Evolutionary conservation across 2,329 filamentous ascomycete species (phyloP), one percentile per base, ranked within the genome.

Genomic region (Thyridium curvatum): DNA sequence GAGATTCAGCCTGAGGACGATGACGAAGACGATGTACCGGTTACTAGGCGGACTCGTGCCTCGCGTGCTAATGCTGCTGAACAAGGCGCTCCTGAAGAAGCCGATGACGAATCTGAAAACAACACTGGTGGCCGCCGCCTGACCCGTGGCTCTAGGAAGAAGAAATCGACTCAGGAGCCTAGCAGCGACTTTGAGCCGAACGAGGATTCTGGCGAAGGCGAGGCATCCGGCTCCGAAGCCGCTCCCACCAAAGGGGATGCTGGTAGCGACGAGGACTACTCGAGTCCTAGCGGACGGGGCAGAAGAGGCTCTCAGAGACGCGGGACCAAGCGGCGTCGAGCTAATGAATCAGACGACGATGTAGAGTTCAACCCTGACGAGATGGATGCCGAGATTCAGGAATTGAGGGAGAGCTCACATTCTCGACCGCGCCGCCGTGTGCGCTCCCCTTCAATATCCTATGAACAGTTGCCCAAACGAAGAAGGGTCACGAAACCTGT

Each of bases 401-500:
- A 84, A 42, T 65, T 84, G 34, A 66, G 70, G 35, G 64, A 74
- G 47, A 71, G 69, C 40, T 77, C 75, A 7, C 66, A 68, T 29
- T 64, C 71, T 13, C 68, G 74, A 2, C 52, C 52, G 18, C 69
- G 74, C 40, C 61, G 74, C 47, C 62, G 66, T 43, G 52, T 74
- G 47, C 67, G 77, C 48, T 72, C 77, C 14, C 64, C 73, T 41
- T 62, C 74, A 49, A 71, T 85, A 48, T 61, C 78, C 36, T 74
- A 84, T 54, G 69, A 85, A 62, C 62, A 77, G 47, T 66, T 61
- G 8, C 61, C 66, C 15, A 69, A 69, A 39, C 70, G 74, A 34
- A 68, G 74, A 31, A 72, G 77, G 18, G 66, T 69, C 38, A 67
- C 78, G 28, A 82, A 84, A 48, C 73, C 77, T 35, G 84, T 93